Evolutionary conservation across 805 yeast species (phyloP), one percentile per base, ranked within the genome.

Genomic region (Candida incommunis): DNA sequence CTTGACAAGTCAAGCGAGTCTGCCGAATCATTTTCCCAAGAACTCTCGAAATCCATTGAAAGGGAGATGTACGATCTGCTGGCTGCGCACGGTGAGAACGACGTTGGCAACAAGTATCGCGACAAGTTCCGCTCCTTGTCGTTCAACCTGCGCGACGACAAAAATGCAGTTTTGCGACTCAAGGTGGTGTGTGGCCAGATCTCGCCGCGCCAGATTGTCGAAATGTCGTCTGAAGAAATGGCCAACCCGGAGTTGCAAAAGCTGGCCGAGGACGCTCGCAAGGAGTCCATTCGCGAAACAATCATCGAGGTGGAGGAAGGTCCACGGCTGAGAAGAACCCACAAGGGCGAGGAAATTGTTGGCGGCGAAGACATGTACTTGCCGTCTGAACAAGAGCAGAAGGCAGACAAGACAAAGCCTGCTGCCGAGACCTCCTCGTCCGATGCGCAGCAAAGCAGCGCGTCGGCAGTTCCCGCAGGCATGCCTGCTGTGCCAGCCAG

Each of bases 311-410:
- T 62, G 22, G 75, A 73, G 29, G 72, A 68, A 34, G 75, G 69
- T 25, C 86, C 86, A 16, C 71, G 78, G 41, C 75, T 84, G 51
- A 70, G 85, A 52, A 71, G 86, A 54, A 84, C 95, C 2, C 95
- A 86, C 59, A 83, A 82, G 59, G 95, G 96, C 22, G 95, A 87
- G 49, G 88, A 82, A 56, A 60, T 82, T n/a, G 70, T 84, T 3
- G 94, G 82, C 46, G 66, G 61, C 37, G 74, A 69, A 22, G 74
- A 69, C 35, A 34, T 59, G 57, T 42, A 60, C 47, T 37, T n/a
- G 52, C 29, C 37, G 21, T 15, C 31, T 15, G 15, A 25, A 22
- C 16, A 42, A 16, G 25, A 21, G 21, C 4, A n/a, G 41, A 25
- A 7, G 13, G 11, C 27, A 29, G 31, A 18, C 42, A 41, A 43